Base-by-base conservation (phyloP, 345 rosid genomes). In the Cardamine occulta region DNA sequence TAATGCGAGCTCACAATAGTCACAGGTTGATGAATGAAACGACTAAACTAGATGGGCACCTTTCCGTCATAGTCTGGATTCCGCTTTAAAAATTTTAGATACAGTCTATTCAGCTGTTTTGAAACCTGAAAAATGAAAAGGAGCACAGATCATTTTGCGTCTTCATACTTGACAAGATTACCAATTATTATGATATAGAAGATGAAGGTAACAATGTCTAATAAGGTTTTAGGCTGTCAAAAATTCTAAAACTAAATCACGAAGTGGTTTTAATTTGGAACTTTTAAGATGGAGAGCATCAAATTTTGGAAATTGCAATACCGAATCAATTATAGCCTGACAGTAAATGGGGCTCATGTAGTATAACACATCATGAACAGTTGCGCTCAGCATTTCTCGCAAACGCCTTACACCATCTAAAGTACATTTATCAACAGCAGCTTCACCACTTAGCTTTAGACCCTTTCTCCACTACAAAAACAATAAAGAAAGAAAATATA, bases 271-370 rank as follows among this genome's bases (percentile, higher is more conserved):
- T 47, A 68, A 13, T 34, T 52, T 53, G n/a, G 61, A 34, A 59
- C 14, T 48, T 19, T 23, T 10, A 37, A 26, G 48, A 61, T 24
- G 60, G 4, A 70, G 48, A 15, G 14, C 7, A 49, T 47, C 8
- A 21, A 15, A 21, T 11, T 19, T 47, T 17, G 37, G 58, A 66
- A 37, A 31, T 18, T 31, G 23, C 24, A 66, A 52, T 89, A 95
- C 99, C 89, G 99, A 90, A 75, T 92, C 81, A 61, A 92, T 87
- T 52, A 95, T 92, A 81, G 89, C 93, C 81, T 95, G 99, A 73
- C 98, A 93, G 55, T 95, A 92, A 69, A 95, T 87, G 68, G 99
- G 97, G 80, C 98, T 95, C 99, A 95, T 89, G 83, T 95, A 95
- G 80, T 95, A 92, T 56, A 95, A 80, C 63, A 95, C 99, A 80